Percentiles rank a stretch among this genome's conserved stretches.
Conservation (phyloP, 75 land plant species). For the Pseudotsuga menziesii region DNA sequence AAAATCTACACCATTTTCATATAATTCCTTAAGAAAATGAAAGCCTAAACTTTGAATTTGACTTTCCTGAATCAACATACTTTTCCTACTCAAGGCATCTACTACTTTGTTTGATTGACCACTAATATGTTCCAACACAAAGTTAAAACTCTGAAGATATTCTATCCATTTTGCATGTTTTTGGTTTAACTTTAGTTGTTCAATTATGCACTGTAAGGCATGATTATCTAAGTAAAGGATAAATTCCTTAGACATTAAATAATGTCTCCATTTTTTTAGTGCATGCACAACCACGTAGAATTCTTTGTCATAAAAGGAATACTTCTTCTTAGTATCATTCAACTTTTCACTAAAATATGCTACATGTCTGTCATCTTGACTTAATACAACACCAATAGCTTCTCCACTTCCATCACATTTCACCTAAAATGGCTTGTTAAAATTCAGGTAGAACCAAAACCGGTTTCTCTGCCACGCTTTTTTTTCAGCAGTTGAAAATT, state of each 20-base stretch:
- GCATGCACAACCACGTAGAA: neutral
- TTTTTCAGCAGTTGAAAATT: neutral
- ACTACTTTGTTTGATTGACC: neutral
- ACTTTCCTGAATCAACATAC: no score
- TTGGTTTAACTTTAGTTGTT: neutral
- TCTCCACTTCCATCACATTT: no score
- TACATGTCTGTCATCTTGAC: neutral
- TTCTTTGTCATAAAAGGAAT: no score
- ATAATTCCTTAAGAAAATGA: neutral
- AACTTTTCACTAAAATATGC: neutral
- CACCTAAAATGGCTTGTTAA: no score
- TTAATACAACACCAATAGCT: no score
- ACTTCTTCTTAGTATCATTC: neutral
- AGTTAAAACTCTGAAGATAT: neutral
- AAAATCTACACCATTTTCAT: constrained; percentile 1
- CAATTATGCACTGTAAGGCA: no score
- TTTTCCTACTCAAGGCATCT: neutral
- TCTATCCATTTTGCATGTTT: neutral
- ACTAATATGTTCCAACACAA: no score
- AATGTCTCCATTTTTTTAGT: neutral
- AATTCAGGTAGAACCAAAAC: neutral
- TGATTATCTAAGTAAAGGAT: neutral
- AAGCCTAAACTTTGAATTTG: neutral
- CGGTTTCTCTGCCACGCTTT: neutral
- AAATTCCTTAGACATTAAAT: no score